A percentile compares a stretch with the other conserved stretches of the same genome.
Conservation (phyloP, 345 rosid species). For the rapeseed (Brassica napus) region Da-Ae NC_063443.1:14242001-14242500, state of each 20-base stretch:
- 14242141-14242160: constrained; percentile 25
- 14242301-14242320: constrained; percentile 38
- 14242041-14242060: constrained; percentile 75
- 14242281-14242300: constrained; percentile 59
- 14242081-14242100: constrained; percentile 82
- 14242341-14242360: constrained; percentile 77
- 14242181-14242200: not conserved
- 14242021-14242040: constrained; percentile 53
- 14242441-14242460: constrained; percentile 78
- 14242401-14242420: constrained; percentile 55
- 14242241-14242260: constrained; percentile 91
- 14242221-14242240: constrained; percentile 84
- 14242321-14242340: constrained; percentile 58
- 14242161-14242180: constrained; percentile 4
- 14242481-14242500: constrained; percentile 58
- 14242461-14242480: constrained; percentile 38
- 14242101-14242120: constrained; percentile 77
- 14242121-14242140: constrained; percentile 72
- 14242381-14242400: constrained; percentile 77
- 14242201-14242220: constrained; percentile 57
- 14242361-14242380: constrained; percentile 77
- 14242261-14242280: constrained; percentile 91
- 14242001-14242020: constrained; percentile 39
- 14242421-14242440: constrained; percentile 63
- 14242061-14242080: constrained; percentile 89